Percentiles rank a stretch among this genome's conserved stretches.
These are phyloP conservation scores for Exserohilum turcica DNA, from an alignment of 2,329 filamentous ascomycete species.

Conservation along the genomic window DNA sequence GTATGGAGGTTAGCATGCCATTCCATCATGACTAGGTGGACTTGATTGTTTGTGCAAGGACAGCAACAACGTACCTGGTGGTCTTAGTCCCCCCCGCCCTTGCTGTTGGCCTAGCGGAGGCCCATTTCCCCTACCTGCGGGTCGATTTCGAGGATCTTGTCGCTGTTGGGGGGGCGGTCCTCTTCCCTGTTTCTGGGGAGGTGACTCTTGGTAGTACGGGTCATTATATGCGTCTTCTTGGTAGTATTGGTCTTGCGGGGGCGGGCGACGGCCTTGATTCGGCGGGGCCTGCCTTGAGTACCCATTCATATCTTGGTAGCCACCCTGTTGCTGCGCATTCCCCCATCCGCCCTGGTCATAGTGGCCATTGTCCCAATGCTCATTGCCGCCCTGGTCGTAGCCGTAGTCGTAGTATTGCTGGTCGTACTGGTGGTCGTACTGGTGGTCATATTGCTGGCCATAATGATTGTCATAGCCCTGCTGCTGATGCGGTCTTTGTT, in stretches of 20 bases:
- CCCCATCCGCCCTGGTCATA: slow-evolving; percentile 39
- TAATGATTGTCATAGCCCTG: slow-evolving; percentile 37
- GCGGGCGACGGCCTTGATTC: slow-evolving; percentile 20
- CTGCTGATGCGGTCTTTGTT: slow-evolving; percentile 23
- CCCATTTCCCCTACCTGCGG: slow-evolving; percentile 31
- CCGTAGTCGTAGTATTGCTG: slow-evolving; percentile 42
- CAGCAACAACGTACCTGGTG: slow-evolving; percentile 32
- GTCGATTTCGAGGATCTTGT: slow-evolving; percentile 35
- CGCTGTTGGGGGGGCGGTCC: slow-evolving; percentile 26
- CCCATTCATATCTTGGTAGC: slow-evolving; percentile 32
- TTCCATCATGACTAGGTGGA: not conserved
- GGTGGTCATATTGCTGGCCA: slow-evolving; percentile 24
- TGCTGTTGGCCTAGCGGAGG: slow-evolving; percentile 28
- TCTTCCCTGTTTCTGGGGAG: slow-evolving; percentile 28
- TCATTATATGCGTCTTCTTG: slow-evolving; percentile 37
- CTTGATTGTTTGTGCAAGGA: not conserved
- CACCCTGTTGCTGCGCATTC: slow-evolving; percentile 31
- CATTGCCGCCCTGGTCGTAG: slow-evolving; percentile 42
- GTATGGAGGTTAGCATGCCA: slow-evolving; percentile 10
- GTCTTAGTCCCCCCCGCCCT: slow-evolving; percentile 32
- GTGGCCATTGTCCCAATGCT: slow-evolving; percentile 44
- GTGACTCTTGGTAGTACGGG: slow-evolving; percentile 33
- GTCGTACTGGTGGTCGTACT: slow-evolving; percentile 39
- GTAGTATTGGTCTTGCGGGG: slow-evolving; percentile 29
- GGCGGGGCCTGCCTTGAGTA: slow-evolving; percentile 24